Evolutionary conservation across 345 rosid species (phyloP), one percentile per base, ranked within the genome.

Genomic region (Cardamine resedifolia): DNA sequence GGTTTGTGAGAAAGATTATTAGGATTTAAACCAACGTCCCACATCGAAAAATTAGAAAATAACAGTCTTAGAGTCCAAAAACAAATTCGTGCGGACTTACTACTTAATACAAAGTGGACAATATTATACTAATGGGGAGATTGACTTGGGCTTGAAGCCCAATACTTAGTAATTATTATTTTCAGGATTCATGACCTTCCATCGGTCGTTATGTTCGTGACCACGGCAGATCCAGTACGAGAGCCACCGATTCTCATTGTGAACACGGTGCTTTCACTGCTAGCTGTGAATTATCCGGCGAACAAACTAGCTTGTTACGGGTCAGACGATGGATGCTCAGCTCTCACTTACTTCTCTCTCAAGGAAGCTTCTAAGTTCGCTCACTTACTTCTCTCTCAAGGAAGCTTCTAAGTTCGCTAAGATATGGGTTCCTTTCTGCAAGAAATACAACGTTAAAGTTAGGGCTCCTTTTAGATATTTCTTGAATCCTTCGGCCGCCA

Each of bases 281-380:
- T 86, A 80, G 87, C 90, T 0, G 71, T 85, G 6, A 87, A 88
- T 48, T 88, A 86, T 75, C 90, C 88, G 2, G 79, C 79, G 3
- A 53, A 80, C 21, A 84, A 80, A 76, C 59, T 84, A 2, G 85
- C 88, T 6, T 84, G 85, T 79, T 86, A 83, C 34, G 84, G 86
- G 0, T 88, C 90, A 0, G 88, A 88, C 5, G 86, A 85, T 30
- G 86, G 88, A 66, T 85, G 90, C 72, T 91, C 97, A 9, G 75
- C 81, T 58, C 65, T 85, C 44, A 84, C 78, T 66, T 86, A 75
- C 71, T 82, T 82, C 56, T 82, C 96, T 65, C 80, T 87, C 4
- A 63, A 81, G 53, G 88, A 89, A 75, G 87, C 90, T 10, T 82
- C 80, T 0, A 86, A 74, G 24, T 91, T 87, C 23, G 86, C 94